Conservation (phyloP, 2,329 filamentous ascomycete species). For the Pestalotiopsis sp. region DNA sequence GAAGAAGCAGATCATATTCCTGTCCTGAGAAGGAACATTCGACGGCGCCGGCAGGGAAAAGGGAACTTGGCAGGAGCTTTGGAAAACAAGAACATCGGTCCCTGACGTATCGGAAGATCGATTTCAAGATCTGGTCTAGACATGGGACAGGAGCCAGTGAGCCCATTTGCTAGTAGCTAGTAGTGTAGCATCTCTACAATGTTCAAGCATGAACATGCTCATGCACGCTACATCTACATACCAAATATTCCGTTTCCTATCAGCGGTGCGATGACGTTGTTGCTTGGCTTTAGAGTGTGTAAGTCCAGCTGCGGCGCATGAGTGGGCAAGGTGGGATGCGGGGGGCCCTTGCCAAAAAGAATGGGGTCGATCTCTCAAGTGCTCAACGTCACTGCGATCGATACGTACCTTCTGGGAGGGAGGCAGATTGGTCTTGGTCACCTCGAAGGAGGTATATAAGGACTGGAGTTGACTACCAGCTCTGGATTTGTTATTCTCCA, state of each 20-base stretch:
- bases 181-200: too few relatives aligned
- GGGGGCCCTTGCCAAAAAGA: neutral
- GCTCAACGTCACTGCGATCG: neutral
- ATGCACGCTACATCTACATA: neutral
- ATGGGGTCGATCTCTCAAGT: neutral
- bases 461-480: neutral
- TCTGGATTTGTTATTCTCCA: neutral
- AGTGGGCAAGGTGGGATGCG: neutral
- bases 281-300: neutral
- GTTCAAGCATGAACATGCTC: neutral
- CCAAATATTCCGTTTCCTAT: neutral
- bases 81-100: too few relatives aligned
- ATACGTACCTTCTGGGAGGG: neutral
- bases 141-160: too few relatives aligned
- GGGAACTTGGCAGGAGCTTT: too few relatives aligned
- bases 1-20: too few relatives aligned
- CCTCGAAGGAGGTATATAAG: neutral
- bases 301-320: neutral
- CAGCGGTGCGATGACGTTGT: neutral
- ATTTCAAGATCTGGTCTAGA: too few relatives aligned
- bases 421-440: neutral
- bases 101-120: too few relatives aligned
- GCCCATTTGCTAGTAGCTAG: too few relatives aligned
- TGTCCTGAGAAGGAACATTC: too few relatives aligned
- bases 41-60: too few relatives aligned